Conservation (phyloP, 2,329 filamentous ascomycete genomes). For the Metarhizium robertsii region DNA sequence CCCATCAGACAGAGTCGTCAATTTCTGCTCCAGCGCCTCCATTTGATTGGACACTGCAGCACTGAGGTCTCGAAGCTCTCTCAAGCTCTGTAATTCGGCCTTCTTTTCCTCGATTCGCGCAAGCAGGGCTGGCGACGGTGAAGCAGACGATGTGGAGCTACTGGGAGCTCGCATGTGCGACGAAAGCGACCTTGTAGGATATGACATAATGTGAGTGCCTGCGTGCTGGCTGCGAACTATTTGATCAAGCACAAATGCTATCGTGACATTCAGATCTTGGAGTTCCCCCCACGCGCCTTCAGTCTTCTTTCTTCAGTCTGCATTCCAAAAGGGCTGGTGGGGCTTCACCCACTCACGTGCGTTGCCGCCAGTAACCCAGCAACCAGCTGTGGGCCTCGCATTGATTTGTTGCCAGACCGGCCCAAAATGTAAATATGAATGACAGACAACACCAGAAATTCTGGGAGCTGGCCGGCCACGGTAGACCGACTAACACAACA, state of each 20-base stretch:
- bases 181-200: slow-evolving; percentile 47
- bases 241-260: not conserved
- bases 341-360: slow-evolving; percentile 17
- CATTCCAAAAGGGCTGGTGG: slow-evolving; percentile 13
- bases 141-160: slow-evolving; percentile 35
- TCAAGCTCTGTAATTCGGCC: slow-evolving; percentile 69
- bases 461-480: not conserved
- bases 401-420: slow-evolving; percentile 17
- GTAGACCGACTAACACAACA: slow-evolving; percentile 6
- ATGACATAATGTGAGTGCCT: slow-evolving; percentile 37
- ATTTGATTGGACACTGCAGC: slow-evolving; percentile 72
- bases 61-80: slow-evolving; percentile 69
- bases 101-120: slow-evolving; percentile 80
- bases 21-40: slow-evolving; percentile 70
- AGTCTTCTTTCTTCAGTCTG: not conserved
- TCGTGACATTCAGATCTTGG: not conserved
- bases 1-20: slow-evolving; percentile 68
- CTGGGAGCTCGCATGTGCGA: slow-evolving; percentile 60
- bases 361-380: slow-evolving; percentile 14
- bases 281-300: not conserved
- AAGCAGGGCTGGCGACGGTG: slow-evolving; percentile 61
- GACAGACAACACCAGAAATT: slow-evolving; percentile 19
- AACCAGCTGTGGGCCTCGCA: slow-evolving; percentile 15
- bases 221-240: not conserved
- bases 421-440: slow-evolving; percentile 23